Conservation (phyloP, 257 asterid species). For the Penstemon barbatus region DNA sequence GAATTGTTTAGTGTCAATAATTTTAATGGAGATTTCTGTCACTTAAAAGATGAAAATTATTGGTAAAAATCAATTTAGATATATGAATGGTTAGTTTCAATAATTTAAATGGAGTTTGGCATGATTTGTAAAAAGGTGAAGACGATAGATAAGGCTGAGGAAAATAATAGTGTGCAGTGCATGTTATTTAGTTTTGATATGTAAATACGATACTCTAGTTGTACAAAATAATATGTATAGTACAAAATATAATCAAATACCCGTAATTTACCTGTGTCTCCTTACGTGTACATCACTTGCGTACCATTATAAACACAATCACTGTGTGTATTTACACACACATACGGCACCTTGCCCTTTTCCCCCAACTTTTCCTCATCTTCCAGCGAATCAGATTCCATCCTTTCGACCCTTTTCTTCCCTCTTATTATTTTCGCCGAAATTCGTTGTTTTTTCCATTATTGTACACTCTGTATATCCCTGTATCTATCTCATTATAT, state of each 20-base stretch:
- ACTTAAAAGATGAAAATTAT: too few species aligned
- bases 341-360: constrained; percentile 37
- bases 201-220: too few species aligned
- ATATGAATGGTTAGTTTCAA: too few species aligned
- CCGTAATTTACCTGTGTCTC: constrained; percentile 28
- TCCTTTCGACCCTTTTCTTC: constrained; percentile 19
- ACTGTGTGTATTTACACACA: constrained; percentile 15
- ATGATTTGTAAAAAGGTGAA: too few species aligned
- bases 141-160: too few species aligned
- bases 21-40: too few species aligned
- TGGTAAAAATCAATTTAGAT: too few species aligned
- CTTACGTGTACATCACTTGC: constrained; percentile 24
- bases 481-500: background rate
- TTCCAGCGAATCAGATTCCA: constrained; percentile 51
- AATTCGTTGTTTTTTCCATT: constrained; percentile 3
- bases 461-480: background rate
- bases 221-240: too few species aligned
- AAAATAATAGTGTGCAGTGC: too few species aligned
- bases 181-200: too few species aligned
- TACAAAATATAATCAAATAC: constrained; percentile 15
- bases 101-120: too few species aligned
- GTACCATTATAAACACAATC: constrained; percentile 27
- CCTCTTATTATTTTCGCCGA: constrained; percentile 18
- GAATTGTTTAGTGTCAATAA: too few species aligned
- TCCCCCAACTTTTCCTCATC: constrained; percentile 20